phyloP scores from a whole-genome alignment of 495 filamentous ascomycete species.

The Ramalina intermedia region DNA sequence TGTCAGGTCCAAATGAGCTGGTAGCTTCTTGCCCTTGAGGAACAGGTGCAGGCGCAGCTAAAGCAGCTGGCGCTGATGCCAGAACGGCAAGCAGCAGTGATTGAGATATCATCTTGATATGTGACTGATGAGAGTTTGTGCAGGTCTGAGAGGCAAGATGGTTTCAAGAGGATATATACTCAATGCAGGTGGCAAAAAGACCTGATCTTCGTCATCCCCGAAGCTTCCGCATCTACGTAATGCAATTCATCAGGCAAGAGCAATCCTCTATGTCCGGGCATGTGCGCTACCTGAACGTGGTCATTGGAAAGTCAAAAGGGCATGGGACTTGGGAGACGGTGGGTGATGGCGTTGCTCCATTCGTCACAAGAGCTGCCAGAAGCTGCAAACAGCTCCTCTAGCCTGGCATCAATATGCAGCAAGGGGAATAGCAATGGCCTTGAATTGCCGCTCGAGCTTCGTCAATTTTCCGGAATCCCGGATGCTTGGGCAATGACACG shows the following conservation, averaged over 20 bases:
- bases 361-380: too few species aligned
- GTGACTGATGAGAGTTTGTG: background rate
- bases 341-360: too few species aligned
- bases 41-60: constrained; percentile 12
- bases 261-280: background rate
- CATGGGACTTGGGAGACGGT: too few species aligned
- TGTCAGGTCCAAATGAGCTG: constrained; percentile 12
- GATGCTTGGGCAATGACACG: too few species aligned
- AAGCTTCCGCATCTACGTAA: background rate
- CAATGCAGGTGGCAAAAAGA: background rate
- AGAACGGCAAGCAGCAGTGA: constrained; percentile 1
- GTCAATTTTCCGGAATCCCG: too few species aligned
- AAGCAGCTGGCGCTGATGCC: constrained; percentile 7
- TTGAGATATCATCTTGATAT: constrained; percentile 1
- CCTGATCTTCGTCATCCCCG: background rate
- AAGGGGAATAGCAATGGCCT: too few species aligned
- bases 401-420: too few species aligned
- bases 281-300: background rate
- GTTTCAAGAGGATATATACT: too few species aligned
- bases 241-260: background rate
- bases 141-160: too few species aligned
- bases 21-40: constrained; percentile 2
- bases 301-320: too few species aligned
- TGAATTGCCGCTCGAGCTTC: too few species aligned
- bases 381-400: too few species aligned